Evolutionary conservation across 257 asterid genomes (phyloP).

Genomic region (Gynochthodes officinalis): DNA sequence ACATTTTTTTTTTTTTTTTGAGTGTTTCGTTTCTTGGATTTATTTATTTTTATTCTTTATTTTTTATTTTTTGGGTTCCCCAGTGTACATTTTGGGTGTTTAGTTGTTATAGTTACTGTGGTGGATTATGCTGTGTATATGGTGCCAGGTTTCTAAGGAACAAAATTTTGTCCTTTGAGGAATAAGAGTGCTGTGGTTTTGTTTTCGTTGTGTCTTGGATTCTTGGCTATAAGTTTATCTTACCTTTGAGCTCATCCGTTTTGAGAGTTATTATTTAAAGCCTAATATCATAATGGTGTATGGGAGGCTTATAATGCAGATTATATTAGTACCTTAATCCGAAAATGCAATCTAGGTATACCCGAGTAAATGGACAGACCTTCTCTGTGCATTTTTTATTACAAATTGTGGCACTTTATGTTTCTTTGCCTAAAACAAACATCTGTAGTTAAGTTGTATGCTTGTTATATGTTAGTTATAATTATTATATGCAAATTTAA

Average conservation of each 20-base stretch:
- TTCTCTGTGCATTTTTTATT: neutral
- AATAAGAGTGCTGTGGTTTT: neutral
- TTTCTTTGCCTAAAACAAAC: neutral
- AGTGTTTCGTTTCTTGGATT: too few species aligned
- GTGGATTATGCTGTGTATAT: neutral
- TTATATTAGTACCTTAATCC: too few species aligned
- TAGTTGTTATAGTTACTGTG: neutral
- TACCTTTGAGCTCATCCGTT: neutral
- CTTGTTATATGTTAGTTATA: neutral
- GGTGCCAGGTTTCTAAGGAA: neutral
- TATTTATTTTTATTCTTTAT: too few species aligned
- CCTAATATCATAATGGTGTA: neutral
- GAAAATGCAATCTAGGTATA: neutral
- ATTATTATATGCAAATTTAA: neutral
- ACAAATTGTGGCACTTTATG: neutral
- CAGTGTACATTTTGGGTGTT: too few species aligned
- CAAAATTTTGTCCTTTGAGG: too few species aligned
- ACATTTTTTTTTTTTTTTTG: too few species aligned
- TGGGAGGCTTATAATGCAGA: neutral
- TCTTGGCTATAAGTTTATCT: neutral
- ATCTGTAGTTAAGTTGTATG: too few species aligned
- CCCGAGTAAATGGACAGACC: neutral
- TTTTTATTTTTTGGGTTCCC: too few species aligned
- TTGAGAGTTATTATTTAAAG: neutral
- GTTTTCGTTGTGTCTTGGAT: neutral